Conservation (phyloP, 2,329 filamentous ascomycete genomes). For the Botrytis fabae region DNA sequence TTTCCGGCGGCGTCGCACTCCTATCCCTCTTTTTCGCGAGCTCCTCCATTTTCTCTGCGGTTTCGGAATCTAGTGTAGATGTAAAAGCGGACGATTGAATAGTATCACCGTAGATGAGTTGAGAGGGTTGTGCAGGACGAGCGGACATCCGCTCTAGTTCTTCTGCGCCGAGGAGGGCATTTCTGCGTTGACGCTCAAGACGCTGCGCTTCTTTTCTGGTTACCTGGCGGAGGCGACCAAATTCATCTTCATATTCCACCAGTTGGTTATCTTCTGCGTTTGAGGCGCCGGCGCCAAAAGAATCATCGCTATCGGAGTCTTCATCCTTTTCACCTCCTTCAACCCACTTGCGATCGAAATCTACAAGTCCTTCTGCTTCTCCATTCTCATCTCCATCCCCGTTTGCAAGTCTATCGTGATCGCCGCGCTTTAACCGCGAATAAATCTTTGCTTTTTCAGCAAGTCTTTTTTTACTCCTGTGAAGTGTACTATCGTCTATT, state of each 20-base stretch:
- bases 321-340: conserved; percentile 52
- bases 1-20: conserved; percentile 75
- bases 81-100: conserved; percentile 79
- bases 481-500: conserved; percentile 57
- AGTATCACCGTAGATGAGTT: conserved; percentile 81
- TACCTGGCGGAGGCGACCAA: conserved; percentile 76
- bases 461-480: conserved; percentile 75
- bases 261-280: conserved; percentile 51
- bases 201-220: conserved; percentile 68
- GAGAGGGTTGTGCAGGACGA: conserved; percentile 63
- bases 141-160: conserved; percentile 70
- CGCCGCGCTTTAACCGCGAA: conserved; percentile 85
- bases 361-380: conserved; percentile 65
- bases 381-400: conserved; percentile 53
- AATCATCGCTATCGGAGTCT: conserved; percentile 7
- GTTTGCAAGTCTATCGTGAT: conserved; percentile 55
- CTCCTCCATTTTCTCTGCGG: conserved; percentile 70
- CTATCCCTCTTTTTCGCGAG: conserved; percentile 77
- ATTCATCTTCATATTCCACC: conserved; percentile 90
- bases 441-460: conserved; percentile 89
- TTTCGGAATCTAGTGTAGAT: conserved; percentile 57
- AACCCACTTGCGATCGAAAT: conserved; percentile 96
- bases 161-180: conserved; percentile 55
- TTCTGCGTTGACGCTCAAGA: conserved; percentile 57
- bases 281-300: conserved; percentile 43